A percentile compares a stretch with the other conserved stretches of the same genome.
Conservation (phyloP, 257 asterid species). For the Scutellaria barbata region DNA sequence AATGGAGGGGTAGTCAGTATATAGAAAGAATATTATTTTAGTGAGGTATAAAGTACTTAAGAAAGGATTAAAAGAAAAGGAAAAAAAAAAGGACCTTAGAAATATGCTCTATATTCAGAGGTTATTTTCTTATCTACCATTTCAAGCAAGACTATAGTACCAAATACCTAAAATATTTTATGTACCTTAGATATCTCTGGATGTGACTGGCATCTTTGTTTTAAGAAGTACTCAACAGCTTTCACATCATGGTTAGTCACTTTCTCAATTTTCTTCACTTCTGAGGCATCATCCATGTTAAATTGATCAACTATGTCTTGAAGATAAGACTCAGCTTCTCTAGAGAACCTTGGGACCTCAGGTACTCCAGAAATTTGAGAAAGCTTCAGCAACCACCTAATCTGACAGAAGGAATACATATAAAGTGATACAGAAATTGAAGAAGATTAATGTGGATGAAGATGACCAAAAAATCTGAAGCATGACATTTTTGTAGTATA, state of each 20-base stretch:
- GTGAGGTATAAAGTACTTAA: background rate
- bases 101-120: conserved; percentile 2
- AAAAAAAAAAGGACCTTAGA: background rate
- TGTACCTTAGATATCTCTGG: conserved; percentile 73
- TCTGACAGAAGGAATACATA: conserved; percentile 45
- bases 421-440: conserved; percentile 4
- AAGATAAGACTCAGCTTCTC: conserved; percentile 66
- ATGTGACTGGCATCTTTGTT: conserved; percentile 65
- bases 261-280: conserved; percentile 58
- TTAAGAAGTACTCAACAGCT: conserved; percentile 63
- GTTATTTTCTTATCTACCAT: background rate
- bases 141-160: background rate
- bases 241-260: conserved; percentile 67
- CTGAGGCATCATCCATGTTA: conserved; percentile 51
- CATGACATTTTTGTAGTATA: background rate
- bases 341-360: conserved; percentile 79
- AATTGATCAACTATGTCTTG: conserved; percentile 59
- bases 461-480: background rate
- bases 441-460: conserved; percentile 11
- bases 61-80: background rate
- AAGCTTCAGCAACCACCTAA: conserved; percentile 84
- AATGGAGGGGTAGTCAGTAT: conserved; percentile 5
- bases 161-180: background rate
- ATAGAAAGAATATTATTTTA: conserved; percentile 4
- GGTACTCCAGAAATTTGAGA: conserved; percentile 66